Evolutionary conservation across 306 rosid species (phyloP), one percentile per base, ranked within the genome.

Genomic region (Vigna angularis): DNA sequence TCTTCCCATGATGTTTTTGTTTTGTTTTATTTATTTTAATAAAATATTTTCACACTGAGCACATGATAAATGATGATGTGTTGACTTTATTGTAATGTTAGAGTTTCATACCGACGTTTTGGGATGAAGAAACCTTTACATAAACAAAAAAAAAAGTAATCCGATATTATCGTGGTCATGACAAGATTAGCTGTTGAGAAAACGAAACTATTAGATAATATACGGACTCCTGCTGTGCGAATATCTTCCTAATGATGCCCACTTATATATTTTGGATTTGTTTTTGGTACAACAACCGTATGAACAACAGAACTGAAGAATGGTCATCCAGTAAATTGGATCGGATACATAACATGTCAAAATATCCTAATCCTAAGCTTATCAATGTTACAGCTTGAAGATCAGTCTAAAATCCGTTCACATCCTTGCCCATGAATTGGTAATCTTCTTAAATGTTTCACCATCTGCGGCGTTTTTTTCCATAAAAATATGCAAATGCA

Each of bases 401-500:
- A 69, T 72, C 67, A 16, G 65, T 47, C 66, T 66, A 24, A 22
- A 64, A 30, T 76, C 14, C 36, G 49, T 38, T 34, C 58, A 67
- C 55, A 66, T 49, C 86, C 42, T 66, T 51, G 20, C 49, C 72
- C 51, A 52, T 50, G 69, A 82, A 77, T 32, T 20, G 52, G 45
- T 50, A 61, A 52, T 53, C 45, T 51, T 53, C 36, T 51, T 22
- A 62, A 26, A 59, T n/a, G 47, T 69, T 75, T 95, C 89, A 95
- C 99, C 94, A 95, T 80, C 96, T 84, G 52, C 94, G 81, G 28
- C 96, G 99, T 86, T 88, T 86, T 84, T 88, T 88, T 13, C 96
- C 98, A n/a, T 95, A 93, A 86, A 91, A 90, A 76, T 85, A 93
- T 2, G 97, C 94, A 79, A 90, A 81, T 22, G 96, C 96, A 22